Conservation (phyloP, 176 grass and related monocot genomes). For the Avena atlantica region DNA sequence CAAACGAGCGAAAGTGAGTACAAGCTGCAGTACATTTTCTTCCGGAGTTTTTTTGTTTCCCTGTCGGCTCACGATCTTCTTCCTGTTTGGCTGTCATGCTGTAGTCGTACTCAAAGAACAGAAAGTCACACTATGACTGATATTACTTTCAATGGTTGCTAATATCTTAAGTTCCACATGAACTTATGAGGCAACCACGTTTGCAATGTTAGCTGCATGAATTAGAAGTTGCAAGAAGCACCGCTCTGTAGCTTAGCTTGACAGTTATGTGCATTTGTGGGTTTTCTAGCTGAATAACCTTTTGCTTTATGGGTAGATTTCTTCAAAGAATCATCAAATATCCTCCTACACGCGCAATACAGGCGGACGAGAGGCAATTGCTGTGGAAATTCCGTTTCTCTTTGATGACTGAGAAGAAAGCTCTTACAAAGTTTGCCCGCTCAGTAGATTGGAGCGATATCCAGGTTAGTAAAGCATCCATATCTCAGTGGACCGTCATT, state of each 20-base stretch:
- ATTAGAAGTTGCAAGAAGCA: slow-evolving; percentile 28
- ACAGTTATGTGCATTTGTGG: background rate
- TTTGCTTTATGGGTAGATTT: slow-evolving; percentile 45
- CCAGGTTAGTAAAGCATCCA: slow-evolving; percentile 61
- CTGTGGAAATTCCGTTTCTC: slow-evolving; percentile 99
- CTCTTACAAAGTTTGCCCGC: slow-evolving; percentile 90
- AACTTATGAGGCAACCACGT: slow-evolving; percentile 19
- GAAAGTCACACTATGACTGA: background rate
- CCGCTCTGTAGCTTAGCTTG: background rate
- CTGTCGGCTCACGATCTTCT: slow-evolving; percentile 19
- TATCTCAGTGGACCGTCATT: background rate
- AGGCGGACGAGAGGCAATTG: slow-evolving; percentile 86
- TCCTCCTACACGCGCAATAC: slow-evolving; percentile 81
- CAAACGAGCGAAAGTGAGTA: slow-evolving; percentile 84
- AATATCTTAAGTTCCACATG: slow-evolving; percentile 10
- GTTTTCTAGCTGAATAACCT: slow-evolving; percentile 42
- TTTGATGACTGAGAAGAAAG: slow-evolving; percentile 99
- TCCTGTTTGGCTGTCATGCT: background rate
- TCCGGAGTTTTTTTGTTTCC: slow-evolving; percentile 6
- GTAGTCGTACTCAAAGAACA: slow-evolving; percentile 15
- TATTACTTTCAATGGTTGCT: slow-evolving; percentile 6
- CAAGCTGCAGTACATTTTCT: slow-evolving; percentile 28
- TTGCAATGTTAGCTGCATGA: slow-evolving; percentile 25
- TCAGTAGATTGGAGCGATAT: slow-evolving; percentile 98
- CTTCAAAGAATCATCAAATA: slow-evolving; percentile 90